Evolutionary conservation across 352 stramenopile genomes (phyloP), one percentile per base, ranked within the genome.

Genomic region (Pythium coloratum): DNA sequence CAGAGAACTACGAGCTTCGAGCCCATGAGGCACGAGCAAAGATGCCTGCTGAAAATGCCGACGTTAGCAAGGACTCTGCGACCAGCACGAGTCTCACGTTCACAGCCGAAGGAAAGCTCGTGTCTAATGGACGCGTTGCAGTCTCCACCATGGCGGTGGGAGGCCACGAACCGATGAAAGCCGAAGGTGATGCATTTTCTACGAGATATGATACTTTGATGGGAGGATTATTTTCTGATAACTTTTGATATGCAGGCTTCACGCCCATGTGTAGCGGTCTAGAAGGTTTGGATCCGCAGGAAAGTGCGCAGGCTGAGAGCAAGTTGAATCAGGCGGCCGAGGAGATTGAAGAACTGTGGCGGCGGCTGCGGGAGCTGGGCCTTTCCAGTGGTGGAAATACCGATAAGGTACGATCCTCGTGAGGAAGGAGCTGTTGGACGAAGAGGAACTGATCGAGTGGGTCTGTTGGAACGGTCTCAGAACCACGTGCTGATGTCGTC

Each of bases 271-370:
- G 62, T 13, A 70, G 46, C 28, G 68, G 68, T 13, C 36, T 75
- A n/a, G 68, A 76, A 53, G 55, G 36, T 57, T 14, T 66, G 16
- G 76, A 87, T 55, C 73, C 77, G 5, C 69, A 66, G 46, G 70
- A 77, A 24, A 77, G 73, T 16, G 72, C 70, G 6, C 77, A 76
- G 42, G 78, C 78, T 0, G 82, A 91, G 59, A 78, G 67, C 24
- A 81, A 94, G 57, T 59, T 94, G 56, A 88, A 89, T 54, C 34
- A 87, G 16, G 88, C 88, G 16, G 81, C 86, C 3, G 73, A 81
- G 0, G 88, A 95, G 69, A 94, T 95, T 72, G 88, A 95, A 55
- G 88, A 95, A 36, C 69, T 95, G 16, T 93, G 82, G 82, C 78
- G 80, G n/a, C 67, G 81, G n/a, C 70, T 95, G 16, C 78, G 92